A percentile compares a stretch with the other conserved stretches of the same genome.
phyloP scores from a whole-genome alignment of 768 basidiomycete species.

The Scleroderma citrinum region DNA sequence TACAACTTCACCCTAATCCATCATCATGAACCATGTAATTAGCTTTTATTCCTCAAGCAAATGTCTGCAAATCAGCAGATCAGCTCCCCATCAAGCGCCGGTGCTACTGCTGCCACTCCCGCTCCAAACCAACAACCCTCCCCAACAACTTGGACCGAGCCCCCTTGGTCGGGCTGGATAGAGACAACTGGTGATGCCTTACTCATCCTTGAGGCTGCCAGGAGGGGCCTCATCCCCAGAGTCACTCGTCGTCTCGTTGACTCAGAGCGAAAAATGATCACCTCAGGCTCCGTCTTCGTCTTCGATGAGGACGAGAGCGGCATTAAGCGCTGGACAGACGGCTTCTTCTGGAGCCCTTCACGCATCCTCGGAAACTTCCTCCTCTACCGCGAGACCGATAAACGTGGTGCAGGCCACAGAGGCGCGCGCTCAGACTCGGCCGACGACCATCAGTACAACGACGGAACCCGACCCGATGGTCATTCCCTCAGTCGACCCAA shows the following conservation, averaged over 20 bases:
- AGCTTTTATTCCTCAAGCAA: constrained; percentile 14
- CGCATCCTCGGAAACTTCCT: constrained; percentile 93
- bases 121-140: constrained; percentile 29
- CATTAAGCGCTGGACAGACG: constrained; percentile 97
- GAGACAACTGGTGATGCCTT: constrained; percentile 93
- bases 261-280: constrained; percentile 88
- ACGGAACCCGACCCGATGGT: constrained; percentile 24
- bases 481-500: constrained; percentile 63
- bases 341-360: constrained; percentile 92
- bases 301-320: constrained; percentile 97
- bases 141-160: constrained; percentile 66
- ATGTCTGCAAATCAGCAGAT: constrained; percentile 29
- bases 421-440: constrained; percentile 39
- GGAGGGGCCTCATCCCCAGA: constrained; percentile 83
- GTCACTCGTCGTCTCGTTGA: constrained; percentile 91
- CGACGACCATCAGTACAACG: constrained; percentile 32
- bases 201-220: constrained; percentile 93
- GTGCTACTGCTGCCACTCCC: constrained; percentile 8
- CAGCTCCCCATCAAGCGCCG: constrained; percentile 19
- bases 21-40: constrained; percentile 9
- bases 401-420: constrained; percentile 62
- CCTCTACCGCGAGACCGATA: constrained; percentile 92
- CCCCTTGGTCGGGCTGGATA: constrained; percentile 92
- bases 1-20: constrained; percentile 19
- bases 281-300: constrained; percentile 90